Evolutionary conservation across 257 asterid genomes (phyloP), one percentile per base, ranked within the genome.

Genomic region (Jacaranda mimosifolia): DNA sequence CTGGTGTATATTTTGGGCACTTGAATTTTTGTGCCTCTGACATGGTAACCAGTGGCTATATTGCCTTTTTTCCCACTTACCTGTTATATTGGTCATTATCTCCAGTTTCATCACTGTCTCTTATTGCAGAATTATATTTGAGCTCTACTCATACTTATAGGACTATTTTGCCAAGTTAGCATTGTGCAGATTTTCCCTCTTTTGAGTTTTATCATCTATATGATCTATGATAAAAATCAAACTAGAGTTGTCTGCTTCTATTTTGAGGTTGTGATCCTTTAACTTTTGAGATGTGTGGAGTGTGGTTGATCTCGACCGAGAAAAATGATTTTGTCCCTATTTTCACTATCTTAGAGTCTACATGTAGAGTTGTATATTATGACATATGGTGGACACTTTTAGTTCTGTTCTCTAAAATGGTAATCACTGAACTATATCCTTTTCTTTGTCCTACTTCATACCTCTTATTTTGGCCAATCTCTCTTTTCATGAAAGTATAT

Each of bases 401-500:
- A 74, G 72, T 36, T 65, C 12, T 36, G 63, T n/a, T 65, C 59
- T 46, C 46, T 58, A 35, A 60, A 57, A 46, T 57, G 70, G 70
- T 58, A 58, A 62, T 45, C 40, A 56, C 14, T 48, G 55, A 38
- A 48, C 56, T 48, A 19, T 49, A 13, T 14, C 52, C 38, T 65
- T 35, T 60, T 57, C 32, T 26, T 26, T 36, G 52, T 26, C 59
- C 73, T 12, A 46, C 57, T 11, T 64, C 21, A 11, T 49, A 14
- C 66, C 42, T 65, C 18, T 3, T 35, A 39, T 4, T 62, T 69
- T 68, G 32, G 10, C 38, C 63, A 26, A 36, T 69, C 40, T 52
- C 39, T 39, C 76, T 52, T 80, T 48, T 19, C 67, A 43, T 18
- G 32, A 38, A 26, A 35, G 75, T 49, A 48, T 58, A 35, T 70